Base-by-base conservation (phyloP, 208 protist species). In the Leishmania braziliensis region DNA sequence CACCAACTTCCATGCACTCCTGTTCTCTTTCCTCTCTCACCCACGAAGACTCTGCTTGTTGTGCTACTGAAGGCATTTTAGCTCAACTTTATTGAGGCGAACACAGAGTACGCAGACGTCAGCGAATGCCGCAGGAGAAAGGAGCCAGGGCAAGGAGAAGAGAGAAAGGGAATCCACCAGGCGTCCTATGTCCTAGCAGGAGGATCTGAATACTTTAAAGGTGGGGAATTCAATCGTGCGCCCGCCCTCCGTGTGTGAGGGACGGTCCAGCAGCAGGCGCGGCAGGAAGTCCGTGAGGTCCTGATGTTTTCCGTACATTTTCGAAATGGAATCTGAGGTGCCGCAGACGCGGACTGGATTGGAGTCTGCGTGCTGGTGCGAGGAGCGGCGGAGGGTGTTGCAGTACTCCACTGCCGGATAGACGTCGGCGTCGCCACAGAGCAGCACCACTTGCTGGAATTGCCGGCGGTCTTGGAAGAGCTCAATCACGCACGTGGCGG, bases 221-320 rank as follows among this genome's bases (percentile, higher is more conserved):
- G 93, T 84, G 8, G 93, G 78, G 83, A 97, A 97, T 9, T 86
- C 82, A 23, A 91, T 80, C 16, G 80, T 88, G 60, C 62, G 84
- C 1, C 83, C 90, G 10, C 78, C 81, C 86, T 97, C 94, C 51
- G 76, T 83, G 86, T 97, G 94, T 0, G 48, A 79, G 2, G 91
- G 86, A 5, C 81, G 63, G 51, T 97, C 91, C 26, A 97, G 86
- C 80, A 96, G 75, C 58, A 97, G 91, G 46, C 84, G 88, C 26
- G 94, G 93, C n/a, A 97, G 82, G 79, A 97, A 97, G 75, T 97
- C 94, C 48, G 83, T 90, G 39, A 96, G 88, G 76, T 96, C 91
- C 72, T 96, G 94, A 26, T 95, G 90, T 66, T 92, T 82, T 6
- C 93, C 94, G 76, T 95, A 96, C 43, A 95, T 66, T 68, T 90